Conservation (phyloP, 176 grass and related monocot genomes). For the Elymus sibiricus region DNA sequence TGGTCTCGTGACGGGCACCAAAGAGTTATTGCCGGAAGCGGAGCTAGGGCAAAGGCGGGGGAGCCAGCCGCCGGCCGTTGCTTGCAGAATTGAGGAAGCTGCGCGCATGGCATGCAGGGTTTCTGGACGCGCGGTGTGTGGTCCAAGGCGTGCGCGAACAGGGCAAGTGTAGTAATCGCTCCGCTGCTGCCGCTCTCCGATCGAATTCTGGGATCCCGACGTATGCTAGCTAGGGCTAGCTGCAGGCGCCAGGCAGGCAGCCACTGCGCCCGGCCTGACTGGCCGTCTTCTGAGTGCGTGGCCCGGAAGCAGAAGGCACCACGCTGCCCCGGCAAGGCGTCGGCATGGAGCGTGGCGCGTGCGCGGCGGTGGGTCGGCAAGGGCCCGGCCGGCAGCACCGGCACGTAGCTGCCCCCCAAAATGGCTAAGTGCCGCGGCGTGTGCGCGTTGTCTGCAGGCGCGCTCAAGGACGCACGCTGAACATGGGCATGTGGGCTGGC, state of each 20-base stretch:
- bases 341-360: neutral
- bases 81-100: slow-evolving; percentile 9
- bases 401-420: no score
- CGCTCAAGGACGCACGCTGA: neutral
- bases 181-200: neutral
- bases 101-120: neutral
- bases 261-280: neutral
- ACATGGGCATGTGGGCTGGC: no score
- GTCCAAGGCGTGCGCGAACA: neutral
- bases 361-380: neutral
- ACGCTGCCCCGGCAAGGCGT: no score
- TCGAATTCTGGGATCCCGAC: neutral
- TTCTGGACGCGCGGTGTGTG: neutral
- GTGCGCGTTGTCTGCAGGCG: neutral
- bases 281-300: neutral
- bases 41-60: neutral
- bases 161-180: neutral
- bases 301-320: neutral
- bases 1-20: neutral
- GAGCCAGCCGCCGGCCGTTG: neutral
- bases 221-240: neutral
- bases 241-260: neutral
- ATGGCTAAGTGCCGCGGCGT: neutral
- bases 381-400: no score
- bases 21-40: neutral